phyloP scores from a whole-genome alignment of 345 rosid species.

The Carallia pectinifolia region DNA sequence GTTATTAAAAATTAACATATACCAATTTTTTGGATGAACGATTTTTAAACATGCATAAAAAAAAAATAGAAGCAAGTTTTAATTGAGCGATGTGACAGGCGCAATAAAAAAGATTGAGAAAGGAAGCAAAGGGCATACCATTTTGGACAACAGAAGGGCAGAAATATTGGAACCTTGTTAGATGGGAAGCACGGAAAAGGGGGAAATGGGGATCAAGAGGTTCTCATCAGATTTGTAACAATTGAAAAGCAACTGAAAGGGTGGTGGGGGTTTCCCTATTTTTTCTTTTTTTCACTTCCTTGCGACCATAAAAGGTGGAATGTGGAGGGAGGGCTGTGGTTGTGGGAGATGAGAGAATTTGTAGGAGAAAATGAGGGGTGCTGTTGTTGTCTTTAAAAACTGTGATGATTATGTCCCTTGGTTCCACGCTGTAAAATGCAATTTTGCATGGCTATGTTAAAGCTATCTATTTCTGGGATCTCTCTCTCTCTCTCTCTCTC shows the following conservation, averaged over 20 bases:
- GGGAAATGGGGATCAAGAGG: slow-evolving; percentile 16
- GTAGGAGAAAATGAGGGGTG: slow-evolving; percentile 17
- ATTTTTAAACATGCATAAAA: too few species aligned
- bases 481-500: too few species aligned
- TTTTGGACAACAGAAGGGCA: slow-evolving; percentile 34
- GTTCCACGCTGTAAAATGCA: not conserved
- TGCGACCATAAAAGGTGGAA: slow-evolving; percentile 23
- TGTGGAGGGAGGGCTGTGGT: not conserved
- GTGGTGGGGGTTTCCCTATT: slow-evolving; percentile 7
- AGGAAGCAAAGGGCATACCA: slow-evolving; percentile 24
- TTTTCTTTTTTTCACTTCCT: not conserved
- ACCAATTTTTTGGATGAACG: too few species aligned
- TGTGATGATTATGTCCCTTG: slow-evolving; percentile 13
- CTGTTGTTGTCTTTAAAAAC: slow-evolving; percentile 5
- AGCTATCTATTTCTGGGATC: too few species aligned
- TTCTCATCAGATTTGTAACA: slow-evolving; percentile 10
- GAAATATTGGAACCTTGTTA: not conserved
- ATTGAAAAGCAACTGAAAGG: slow-evolving; percentile 25
- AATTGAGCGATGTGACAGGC: too few species aligned
- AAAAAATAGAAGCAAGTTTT: too few species aligned
- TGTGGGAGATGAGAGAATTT: slow-evolving; percentile 6
- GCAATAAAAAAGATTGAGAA: not conserved
- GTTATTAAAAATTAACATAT: not conserved
- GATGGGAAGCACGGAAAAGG: not conserved
- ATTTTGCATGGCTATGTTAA: too few species aligned